These are phyloP conservation scores for Myxozyma kluyveri DNA, from an alignment of 805 yeast species.

Conservation along the genomic window DNA sequence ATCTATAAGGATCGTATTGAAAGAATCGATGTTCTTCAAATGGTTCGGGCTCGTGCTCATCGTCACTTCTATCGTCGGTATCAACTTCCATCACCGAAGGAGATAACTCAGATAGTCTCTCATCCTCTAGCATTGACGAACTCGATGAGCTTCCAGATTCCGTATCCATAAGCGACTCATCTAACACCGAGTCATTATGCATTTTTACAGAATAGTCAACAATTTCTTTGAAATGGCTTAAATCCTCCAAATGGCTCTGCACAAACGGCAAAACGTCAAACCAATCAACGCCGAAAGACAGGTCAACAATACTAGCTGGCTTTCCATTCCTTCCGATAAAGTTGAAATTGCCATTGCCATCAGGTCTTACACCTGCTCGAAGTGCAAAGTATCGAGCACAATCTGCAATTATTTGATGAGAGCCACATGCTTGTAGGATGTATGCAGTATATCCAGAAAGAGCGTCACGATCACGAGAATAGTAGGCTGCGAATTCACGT, in stretches of 20 bases:
- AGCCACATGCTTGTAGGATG: neutral
- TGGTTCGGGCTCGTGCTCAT: neutral
- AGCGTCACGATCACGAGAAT: neutral
- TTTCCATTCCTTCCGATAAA: neutral
- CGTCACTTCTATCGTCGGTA: neutral
- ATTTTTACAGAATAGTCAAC: neutral
- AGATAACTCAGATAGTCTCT: neutral
- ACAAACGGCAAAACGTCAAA: neutral
- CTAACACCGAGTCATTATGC: no score
- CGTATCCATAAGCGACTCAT: no score
- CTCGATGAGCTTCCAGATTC: neutral
- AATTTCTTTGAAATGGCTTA: neutral
- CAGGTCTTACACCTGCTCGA: neutral
- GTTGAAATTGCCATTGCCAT: neutral
- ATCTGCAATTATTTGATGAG: neutral
- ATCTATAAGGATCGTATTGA: neutral
- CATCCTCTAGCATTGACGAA: neutral
- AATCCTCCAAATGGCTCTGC: neutral
- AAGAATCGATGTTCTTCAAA: neutral
- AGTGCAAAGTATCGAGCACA: neutral
- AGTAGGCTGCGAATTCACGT: constrained; percentile 13
- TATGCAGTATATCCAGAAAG: neutral
- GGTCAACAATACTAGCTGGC: neutral
- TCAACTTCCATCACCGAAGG: neutral
- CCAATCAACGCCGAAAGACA: neutral